These are phyloP conservation scores for Fusarium nanum DNA, from an alignment of 2,329 filamentous ascomycete genomes.

Conservation along the genomic window DNA sequence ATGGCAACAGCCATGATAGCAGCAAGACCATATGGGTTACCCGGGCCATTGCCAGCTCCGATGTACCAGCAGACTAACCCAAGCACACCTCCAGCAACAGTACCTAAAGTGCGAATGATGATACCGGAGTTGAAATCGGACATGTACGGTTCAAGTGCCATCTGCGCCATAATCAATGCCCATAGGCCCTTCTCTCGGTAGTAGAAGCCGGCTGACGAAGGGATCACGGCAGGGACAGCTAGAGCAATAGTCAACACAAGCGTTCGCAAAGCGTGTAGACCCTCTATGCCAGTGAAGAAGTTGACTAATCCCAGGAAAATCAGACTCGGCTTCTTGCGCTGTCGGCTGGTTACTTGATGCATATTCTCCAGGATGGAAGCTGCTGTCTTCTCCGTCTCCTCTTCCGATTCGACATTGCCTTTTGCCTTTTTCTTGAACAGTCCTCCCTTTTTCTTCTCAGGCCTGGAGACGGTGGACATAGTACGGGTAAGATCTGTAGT, in stretches of 20 bases:
- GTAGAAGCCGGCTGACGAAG: slow-evolving; percentile 30
- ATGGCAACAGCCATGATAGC: slow-evolving; percentile 35
- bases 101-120: slow-evolving; percentile 20
- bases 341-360: slow-evolving; percentile 12
- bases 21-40: slow-evolving; percentile 31
- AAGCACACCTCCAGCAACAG: slow-evolving; percentile 14
- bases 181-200: slow-evolving; percentile 38
- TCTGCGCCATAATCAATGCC: slow-evolving; percentile 41
- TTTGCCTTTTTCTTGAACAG: slow-evolving; percentile 11
- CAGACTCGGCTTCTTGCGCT: slow-evolving; percentile 13
- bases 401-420: neutral
- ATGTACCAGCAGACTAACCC: slow-evolving; percentile 23
- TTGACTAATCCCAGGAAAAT: slow-evolving; percentile 9
- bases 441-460: slow-evolving; percentile 12
- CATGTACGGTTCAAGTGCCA: slow-evolving; percentile 36
- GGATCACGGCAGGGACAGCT: slow-evolving; percentile 12
- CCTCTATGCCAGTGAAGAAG: slow-evolving; percentile 16
- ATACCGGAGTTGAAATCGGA: slow-evolving; percentile 34
- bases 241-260: slow-evolving; percentile 11
- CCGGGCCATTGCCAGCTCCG: slow-evolving; percentile 11
- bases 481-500: slow-evolving; percentile 4
- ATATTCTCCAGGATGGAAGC: slow-evolving; percentile 1
- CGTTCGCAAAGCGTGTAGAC: slow-evolving; percentile 10
- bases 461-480: slow-evolving; percentile 7
- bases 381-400: neutral